phyloP scores from a whole-genome alignment of 2,329 filamentous ascomycete species.

The Colletotrichum sublineola region DNA sequence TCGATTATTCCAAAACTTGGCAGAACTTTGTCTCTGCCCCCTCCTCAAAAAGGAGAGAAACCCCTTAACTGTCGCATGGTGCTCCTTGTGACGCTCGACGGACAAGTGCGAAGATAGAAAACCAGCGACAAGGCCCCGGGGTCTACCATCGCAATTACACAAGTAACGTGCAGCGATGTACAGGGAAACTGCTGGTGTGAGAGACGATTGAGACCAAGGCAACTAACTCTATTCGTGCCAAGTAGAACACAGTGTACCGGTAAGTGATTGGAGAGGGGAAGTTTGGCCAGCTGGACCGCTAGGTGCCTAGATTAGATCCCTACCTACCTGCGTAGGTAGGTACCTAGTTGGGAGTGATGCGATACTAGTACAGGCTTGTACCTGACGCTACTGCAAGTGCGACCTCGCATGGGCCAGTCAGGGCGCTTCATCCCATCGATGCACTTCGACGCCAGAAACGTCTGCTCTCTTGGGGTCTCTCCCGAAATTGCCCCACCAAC shows the following conservation, averaged over 20 bases:
- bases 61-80: constrained; percentile 28
- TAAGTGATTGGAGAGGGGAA: not conserved
- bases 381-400: constrained; percentile 34
- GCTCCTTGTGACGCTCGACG: constrained; percentile 20
- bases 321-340: no score
- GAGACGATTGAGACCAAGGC: constrained; percentile 19
- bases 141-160: constrained; percentile 8
- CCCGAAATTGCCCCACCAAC: constrained; percentile 24
- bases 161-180: not conserved
- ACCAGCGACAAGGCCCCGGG: constrained; percentile 3
- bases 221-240: not conserved
- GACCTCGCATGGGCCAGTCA: constrained; percentile 28
- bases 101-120: constrained; percentile 19
- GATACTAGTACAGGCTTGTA: constrained; percentile 4
- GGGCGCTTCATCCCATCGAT: constrained; percentile 10
- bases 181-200: no score
- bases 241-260: not conserved
- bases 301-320: no score
- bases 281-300: not conserved
- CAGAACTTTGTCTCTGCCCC: not conserved
- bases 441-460: constrained; percentile 21
- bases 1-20: not conserved
- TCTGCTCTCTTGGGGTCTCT: not conserved
- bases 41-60: not conserved
- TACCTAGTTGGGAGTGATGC: not conserved